phyloP scores from a whole-genome alignment of 1,284 basidiomycete genomes.

The Somion occarium region DNA sequence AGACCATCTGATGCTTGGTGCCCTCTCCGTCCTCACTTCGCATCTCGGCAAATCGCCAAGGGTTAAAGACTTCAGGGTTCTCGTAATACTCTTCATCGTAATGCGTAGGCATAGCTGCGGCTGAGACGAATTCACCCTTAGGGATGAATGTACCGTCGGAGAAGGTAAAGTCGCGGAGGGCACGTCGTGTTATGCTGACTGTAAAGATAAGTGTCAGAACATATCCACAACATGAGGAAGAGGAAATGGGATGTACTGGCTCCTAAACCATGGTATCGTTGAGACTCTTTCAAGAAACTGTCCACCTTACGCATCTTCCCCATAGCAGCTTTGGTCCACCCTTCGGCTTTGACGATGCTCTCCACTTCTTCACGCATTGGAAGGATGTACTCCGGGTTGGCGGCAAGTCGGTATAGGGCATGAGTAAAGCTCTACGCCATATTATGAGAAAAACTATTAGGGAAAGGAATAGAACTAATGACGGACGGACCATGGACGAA shows the following conservation, averaged over 20 bases:
- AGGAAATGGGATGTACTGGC: neutral
- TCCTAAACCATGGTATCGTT: conserved; percentile 3
- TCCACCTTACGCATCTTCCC: conserved; percentile 6
- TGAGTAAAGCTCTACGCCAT: conserved; percentile 1
- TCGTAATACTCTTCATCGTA: conserved; percentile 24
- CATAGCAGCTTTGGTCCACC: conserved; percentile 6
- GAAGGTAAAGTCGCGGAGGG: conserved; percentile 10
- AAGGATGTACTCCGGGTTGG: neutral
- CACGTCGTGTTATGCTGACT: conserved; percentile 4
- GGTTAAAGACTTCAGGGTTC: conserved; percentile 27
- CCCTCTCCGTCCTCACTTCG: conserved; percentile 12
- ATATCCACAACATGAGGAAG: too few species aligned
- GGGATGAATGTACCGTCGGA: conserved; percentile 11
- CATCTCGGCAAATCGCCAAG: conserved; percentile 30
- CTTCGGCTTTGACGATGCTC: neutral
- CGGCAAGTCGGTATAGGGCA: conserved; percentile 4
- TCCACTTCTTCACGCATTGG: conserved; percentile 6
- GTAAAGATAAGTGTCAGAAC: neutral
- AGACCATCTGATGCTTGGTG: conserved; percentile 16
- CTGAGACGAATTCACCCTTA: conserved; percentile 6
- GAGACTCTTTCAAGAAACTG: conserved; percentile 7
- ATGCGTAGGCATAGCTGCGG: conserved; percentile 1
- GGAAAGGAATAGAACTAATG: too few species aligned
- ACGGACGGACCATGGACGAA: conserved; percentile 16
- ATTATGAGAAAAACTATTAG: neutral